Base-by-base conservation (phyloP, 2,329 filamentous ascomycete genomes). In the Drechslerella coelobrocha region DNA sequence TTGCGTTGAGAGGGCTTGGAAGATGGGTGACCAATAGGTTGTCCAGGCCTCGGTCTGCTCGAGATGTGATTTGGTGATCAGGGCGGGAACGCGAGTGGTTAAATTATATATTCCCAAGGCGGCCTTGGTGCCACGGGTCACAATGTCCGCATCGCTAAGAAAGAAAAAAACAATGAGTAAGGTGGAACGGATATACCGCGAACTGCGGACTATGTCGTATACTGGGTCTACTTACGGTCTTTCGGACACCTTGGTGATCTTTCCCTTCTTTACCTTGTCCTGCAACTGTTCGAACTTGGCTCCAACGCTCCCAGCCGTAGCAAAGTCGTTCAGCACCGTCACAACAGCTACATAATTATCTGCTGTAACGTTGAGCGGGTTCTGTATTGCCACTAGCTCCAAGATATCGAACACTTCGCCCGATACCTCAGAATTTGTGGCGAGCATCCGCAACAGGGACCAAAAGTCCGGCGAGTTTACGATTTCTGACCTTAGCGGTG, bases 391-490 rank as follows among this genome's bases (percentile, higher is more conserved):
- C 24, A 92, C 87, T 60, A 85, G 87, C 76, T 94, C 89, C 0
- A 97, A 83, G n/a, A 97, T 89, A 60, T 89, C 86, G 78, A 97
- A 97, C 0, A 96, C 92, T 14, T 88, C 83, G 0, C 88, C 83
- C 1, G 91, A 89, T 24, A 89, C 88, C 57, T 90, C 88, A 2
- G 86, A 81, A 72, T 88, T 85, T 23, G 83, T 82, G 50, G 90
- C 87, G 17, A 99, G 81, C 29, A 87, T 85, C 72, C 91, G 88
- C 56, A 99, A 82, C 12, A 97, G 90, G 3, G 89, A 89, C 94
- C 94, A 99, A 79, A 99, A 97, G 77, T 99, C 94, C 0, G 94
- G 94, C 17, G 93, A 97, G 12, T 91, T 93, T 80, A 96, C 95
- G 74, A 97, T 90, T 80, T 97, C 93, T 74, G 90, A 96, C 63